Percentiles rank a stretch among this genome's conserved stretches.
These are phyloP conservation scores for Cryptococcus amylolentus DNA, from an alignment of 1,284 basidiomycete species.

Conservation along the genomic window DNA sequence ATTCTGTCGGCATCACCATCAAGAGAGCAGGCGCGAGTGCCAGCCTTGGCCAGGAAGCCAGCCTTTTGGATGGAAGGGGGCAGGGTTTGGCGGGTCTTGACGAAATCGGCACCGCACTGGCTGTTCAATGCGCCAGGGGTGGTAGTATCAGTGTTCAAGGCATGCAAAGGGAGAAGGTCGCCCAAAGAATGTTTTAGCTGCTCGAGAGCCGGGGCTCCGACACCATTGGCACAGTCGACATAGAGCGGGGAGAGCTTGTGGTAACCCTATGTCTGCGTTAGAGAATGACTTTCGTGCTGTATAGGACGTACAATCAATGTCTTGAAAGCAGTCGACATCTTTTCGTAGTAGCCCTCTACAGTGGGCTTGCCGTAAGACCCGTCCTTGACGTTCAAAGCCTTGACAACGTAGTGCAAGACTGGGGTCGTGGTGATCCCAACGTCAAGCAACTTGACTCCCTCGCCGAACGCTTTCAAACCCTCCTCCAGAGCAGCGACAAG, in stretches of 20 bases:
- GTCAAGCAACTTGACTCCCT: constrained; percentile 41
- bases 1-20: constrained; percentile 98
- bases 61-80: constrained; percentile 55
- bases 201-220: constrained; percentile 72
- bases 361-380: constrained; percentile 79
- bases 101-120: constrained; percentile 91
- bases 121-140: constrained; percentile 76
- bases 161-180: constrained; percentile 41
- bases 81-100: constrained; percentile 85
- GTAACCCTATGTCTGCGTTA: constrained; percentile 57
- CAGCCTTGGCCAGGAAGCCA: constrained; percentile 59
- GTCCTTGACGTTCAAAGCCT: constrained; percentile 66
- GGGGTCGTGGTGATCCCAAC: constrained; percentile 87
- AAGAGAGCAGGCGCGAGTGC: constrained; percentile 82
- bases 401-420: constrained; percentile 91
- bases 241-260: constrained; percentile 60
- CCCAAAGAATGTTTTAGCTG: constrained; percentile 55
- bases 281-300: not conserved
- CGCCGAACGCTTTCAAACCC: constrained; percentile 66
- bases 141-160: constrained; percentile 66
- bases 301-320: constrained; percentile 68
- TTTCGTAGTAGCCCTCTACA: constrained; percentile 80
- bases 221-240: constrained; percentile 97
- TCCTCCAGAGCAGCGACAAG: constrained; percentile 81
- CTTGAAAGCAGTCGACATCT: constrained; percentile 80